A percentile compares a stretch with the other conserved stretches of the same genome.
These are phyloP conservation scores for Colletotrichum theobromicola DNA, from an alignment of 2,329 filamentous ascomycete genomes.

Conservation along the genomic window DNA sequence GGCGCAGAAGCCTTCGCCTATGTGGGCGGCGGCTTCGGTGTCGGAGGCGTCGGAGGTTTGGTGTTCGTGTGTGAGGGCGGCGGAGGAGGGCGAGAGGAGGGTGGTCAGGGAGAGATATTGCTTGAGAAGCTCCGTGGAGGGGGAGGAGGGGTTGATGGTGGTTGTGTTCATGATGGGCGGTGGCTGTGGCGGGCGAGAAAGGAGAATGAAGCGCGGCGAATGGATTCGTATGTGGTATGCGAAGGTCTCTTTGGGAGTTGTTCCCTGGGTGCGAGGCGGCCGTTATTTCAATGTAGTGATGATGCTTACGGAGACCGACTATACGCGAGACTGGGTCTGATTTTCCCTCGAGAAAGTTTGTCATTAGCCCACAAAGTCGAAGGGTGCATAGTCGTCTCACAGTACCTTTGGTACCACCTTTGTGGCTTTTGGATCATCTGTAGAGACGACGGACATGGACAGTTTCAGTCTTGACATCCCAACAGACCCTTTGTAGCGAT, in stretches of 20 bases:
- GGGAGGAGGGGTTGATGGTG: neutral
- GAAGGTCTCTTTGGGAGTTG: neutral
- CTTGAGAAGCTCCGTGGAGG: neutral
- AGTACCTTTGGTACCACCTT: too few relatives aligned
- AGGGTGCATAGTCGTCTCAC: too few relatives aligned
- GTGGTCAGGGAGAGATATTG: neutral
- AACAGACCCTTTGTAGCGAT: too few relatives aligned
- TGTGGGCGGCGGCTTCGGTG: neutral
- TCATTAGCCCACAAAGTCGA: too few relatives aligned
- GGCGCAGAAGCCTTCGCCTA: neutral
- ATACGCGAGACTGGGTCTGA: too few relatives aligned
- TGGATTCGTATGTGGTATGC: neutral
- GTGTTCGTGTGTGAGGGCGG: neutral
- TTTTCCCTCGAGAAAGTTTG: too few relatives aligned
- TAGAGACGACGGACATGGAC: too few relatives aligned
- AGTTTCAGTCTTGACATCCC: too few relatives aligned
- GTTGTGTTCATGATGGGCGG: neutral
- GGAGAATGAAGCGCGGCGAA: neutral
- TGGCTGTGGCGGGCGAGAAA: accelerated
- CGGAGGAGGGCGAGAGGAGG: neutral
- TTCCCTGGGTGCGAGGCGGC: neutral
- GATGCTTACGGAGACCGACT: too few relatives aligned
- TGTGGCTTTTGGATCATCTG: too few relatives aligned
- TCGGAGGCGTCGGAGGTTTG: neutral
- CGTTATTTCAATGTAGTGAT: too few relatives aligned